Conservation (phyloP, 129 eudicot species). For the Apium graveolens region DNA sequence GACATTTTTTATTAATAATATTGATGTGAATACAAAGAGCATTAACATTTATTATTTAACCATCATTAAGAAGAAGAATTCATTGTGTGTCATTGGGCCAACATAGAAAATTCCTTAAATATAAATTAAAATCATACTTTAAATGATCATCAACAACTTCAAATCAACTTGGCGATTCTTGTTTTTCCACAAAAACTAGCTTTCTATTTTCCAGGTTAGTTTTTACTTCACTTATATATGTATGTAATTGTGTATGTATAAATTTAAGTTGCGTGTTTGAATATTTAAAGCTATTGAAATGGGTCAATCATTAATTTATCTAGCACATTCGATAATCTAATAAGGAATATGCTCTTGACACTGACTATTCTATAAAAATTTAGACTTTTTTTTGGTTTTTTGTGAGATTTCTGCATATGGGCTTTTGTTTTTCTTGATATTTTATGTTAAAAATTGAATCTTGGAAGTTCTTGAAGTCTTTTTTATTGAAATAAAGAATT, state of each 20-base stretch:
- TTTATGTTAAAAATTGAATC: background rate
- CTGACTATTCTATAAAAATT: background rate
- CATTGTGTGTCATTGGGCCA: too few species aligned
- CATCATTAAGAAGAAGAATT: too few species aligned
- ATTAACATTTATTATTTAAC: too few species aligned
- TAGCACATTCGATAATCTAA: background rate
- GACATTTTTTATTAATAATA: too few species aligned
- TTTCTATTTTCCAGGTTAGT: background rate
- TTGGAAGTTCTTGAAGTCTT: background rate
- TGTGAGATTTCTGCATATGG: background rate
- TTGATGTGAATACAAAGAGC: too few species aligned
- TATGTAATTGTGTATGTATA: background rate
- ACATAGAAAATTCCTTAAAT: too few species aligned
- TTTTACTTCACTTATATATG: background rate
- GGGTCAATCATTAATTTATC: background rate
- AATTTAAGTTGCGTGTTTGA: background rate
- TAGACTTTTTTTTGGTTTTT: background rate
- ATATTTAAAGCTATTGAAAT: background rate
- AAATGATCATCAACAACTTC: background rate
- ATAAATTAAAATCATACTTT: too few species aligned
- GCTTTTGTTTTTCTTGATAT: background rate
- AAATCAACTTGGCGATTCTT: too few species aligned
- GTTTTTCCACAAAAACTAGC: background rate
- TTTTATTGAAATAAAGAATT: background rate
- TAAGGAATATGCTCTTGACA: constrained; percentile 1